Conservation (phyloP, 148 eudicot species). For the Camellia sinensis region DNA sequence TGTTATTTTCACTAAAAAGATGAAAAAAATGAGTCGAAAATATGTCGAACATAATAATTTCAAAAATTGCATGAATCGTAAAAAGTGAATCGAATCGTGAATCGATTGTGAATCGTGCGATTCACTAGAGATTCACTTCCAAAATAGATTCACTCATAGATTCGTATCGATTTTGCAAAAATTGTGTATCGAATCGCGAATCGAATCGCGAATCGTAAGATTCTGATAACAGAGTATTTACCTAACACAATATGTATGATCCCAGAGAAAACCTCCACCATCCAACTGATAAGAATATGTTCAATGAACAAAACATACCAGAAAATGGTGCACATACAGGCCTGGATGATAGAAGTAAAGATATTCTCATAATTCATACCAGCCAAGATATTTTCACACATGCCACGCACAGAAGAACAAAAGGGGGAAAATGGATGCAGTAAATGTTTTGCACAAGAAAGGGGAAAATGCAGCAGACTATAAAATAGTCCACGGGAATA, state of each 20-base stretch:
- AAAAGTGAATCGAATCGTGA: too few relatives aligned
- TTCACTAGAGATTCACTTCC: too few relatives aligned
- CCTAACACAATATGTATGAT: not conserved
- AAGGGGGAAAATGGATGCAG: not conserved
- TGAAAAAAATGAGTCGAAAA: too few relatives aligned
- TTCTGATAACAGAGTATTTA: too few relatives aligned
- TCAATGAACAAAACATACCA: not conserved
- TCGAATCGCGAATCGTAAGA: too few relatives aligned
- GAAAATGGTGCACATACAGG: not conserved
- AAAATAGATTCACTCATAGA: too few relatives aligned
- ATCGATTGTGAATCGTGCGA: too few relatives aligned
- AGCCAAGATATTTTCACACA: conserved; percentile 7
- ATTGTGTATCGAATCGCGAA: too few relatives aligned
- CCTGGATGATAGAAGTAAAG: not conserved
- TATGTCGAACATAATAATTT: too few relatives aligned
- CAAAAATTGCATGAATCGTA: too few relatives aligned
- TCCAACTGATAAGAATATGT: not conserved
- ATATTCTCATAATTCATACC: not conserved
- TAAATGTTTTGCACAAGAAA: not conserved
- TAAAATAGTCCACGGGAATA: not conserved
- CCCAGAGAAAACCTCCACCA: not conserved
- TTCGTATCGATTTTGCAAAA: too few relatives aligned
- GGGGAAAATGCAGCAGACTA: not conserved
- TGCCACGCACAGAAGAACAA: not conserved
- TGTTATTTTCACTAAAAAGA: too few relatives aligned